A percentile compares a stretch with the other conserved stretches of the same genome.
These are phyloP conservation scores for Populus davidiana DNA, from an alignment of 345 rosid genomes.

Conservation along the genomic window DNA sequence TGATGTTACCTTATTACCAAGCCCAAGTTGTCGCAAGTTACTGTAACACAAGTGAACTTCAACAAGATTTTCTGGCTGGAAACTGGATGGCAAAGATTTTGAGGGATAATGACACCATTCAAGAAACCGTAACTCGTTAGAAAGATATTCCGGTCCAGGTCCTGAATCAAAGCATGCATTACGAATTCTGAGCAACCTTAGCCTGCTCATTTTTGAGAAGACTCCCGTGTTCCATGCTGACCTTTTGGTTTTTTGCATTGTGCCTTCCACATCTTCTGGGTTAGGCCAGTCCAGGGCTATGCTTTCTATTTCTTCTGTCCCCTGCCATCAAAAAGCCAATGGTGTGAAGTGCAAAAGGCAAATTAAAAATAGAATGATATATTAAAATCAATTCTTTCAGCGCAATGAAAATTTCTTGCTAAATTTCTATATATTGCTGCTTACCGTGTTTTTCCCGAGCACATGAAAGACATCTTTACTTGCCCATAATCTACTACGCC, in stretches of 20 bases:
- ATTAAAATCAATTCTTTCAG: background rate
- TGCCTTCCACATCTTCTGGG: conserved; percentile 5
- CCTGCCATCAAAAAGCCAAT: no score
- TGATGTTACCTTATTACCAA: conserved; percentile 1
- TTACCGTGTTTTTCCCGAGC: background rate
- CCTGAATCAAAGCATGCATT: background rate
- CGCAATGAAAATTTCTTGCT: no score
- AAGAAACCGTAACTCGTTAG: conserved; percentile 5
- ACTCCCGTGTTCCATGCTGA: background rate
- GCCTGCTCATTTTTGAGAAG: background rate
- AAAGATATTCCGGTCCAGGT: background rate
- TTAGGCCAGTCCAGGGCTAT: background rate
- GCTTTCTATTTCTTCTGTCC: no score
- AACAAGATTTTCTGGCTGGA: conserved; percentile 5
- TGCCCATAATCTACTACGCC: conserved; percentile 14
- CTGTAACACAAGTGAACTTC: conserved; percentile 4
- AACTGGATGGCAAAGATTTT: background rate
- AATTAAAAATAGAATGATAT: no score
- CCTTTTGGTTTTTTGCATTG: conserved; percentile 1
- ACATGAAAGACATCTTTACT: conserved; percentile 4
- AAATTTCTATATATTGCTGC: no score
- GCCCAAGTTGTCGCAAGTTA: background rate
- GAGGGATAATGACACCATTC: conserved; percentile 8
- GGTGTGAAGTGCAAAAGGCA: no score
- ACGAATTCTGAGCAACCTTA: conserved; percentile 14